Base-by-base conservation (phyloP, 176 grass and related monocot species). In the maize (Zea mays) region DNA sequence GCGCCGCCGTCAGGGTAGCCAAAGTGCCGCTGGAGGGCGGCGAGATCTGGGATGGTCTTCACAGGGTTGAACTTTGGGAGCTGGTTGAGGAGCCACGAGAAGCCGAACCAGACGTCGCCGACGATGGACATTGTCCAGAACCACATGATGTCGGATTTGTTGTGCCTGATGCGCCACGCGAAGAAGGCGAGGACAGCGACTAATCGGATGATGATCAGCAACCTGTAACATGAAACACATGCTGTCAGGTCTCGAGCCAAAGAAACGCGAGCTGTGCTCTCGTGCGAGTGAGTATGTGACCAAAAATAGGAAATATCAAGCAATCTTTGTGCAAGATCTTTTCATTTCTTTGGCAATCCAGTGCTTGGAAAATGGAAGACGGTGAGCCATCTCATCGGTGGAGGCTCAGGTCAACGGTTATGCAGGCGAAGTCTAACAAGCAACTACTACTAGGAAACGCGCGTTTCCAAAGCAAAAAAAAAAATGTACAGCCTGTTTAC, bases 61-160 rank as follows among this genome's bases (percentile, higher is more conserved):
- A 82, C 2, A 0, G 79, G 79, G 79, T 73, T 72, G 58, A 73
- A 62, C 45, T 82, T 82, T 0, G 79, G 79, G 34, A 82, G 79
- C 57, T 72, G 67, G 44, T 82, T 63, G 58, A 72, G 57, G 17
- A 82, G 57, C 79, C 79, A 82, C 3, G 79, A 82, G 44, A 82
- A 73, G 11, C 58, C 44, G 4, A 82, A 73, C 79, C 79, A 82
- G 0, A 73, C 58, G 3, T 82, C 79, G 3, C 79, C 56, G n/a
- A 52, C 58, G 2, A 82, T 50, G n/a, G 79, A 82, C 7, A 64
- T 7, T 19, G 57, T 49, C 79, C 79, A 82, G n/a, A 82, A 62
- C 79, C 79, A 82, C 67, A 82, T 72, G 45, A 73, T 5, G 13
- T 82, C 69, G 0, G 69, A 72, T 0, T 82, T 82, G 45, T 72